Evolutionary conservation across 306 rosid genomes (phyloP).

Genomic region (Cicer chorassanicum): DNA sequence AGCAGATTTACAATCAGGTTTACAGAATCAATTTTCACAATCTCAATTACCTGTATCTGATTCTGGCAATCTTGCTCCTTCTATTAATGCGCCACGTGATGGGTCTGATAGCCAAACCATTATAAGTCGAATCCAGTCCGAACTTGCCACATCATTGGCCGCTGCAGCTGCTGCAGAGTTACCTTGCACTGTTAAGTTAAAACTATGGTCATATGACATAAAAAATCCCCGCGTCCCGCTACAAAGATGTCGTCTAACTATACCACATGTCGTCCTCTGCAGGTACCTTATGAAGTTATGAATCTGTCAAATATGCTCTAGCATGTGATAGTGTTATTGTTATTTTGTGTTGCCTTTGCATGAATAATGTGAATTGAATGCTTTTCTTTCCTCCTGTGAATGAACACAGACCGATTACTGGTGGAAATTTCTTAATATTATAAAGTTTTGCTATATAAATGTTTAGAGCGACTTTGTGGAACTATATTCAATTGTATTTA

Average conservation of each 20-base stretch:
- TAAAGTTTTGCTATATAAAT: neutral
- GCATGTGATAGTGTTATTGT: neutral
- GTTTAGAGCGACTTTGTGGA: slow-evolving; percentile 26
- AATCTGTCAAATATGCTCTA: slow-evolving; percentile 19
- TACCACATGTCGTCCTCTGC: slow-evolving; percentile 97
- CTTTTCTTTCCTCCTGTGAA: slow-evolving; percentile 13
- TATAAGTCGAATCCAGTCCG: slow-evolving; percentile 74
- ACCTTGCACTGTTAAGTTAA: slow-evolving; percentile 94
- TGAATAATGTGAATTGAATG: slow-evolving; percentile 27
- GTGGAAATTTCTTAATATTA: neutral
- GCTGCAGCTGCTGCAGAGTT: slow-evolving; percentile 91
- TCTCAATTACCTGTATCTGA: slow-evolving; percentile 58
- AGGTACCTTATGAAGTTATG: slow-evolving; percentile 60
- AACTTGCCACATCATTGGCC: slow-evolving; percentile 80
- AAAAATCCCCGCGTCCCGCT: slow-evolving; percentile 75
- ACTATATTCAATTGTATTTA: slow-evolving; percentile 29
- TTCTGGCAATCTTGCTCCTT: slow-evolving; percentile 58
- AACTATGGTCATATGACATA: slow-evolving; percentile 84
- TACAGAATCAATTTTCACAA: slow-evolving; percentile 62
- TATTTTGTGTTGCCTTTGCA: slow-evolving; percentile 32
- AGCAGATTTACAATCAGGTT: slow-evolving; percentile 49
- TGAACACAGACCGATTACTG: neutral
- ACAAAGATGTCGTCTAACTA: slow-evolving; percentile 66
- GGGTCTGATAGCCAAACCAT: slow-evolving; percentile 71
- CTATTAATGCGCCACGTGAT: slow-evolving; percentile 50